Percentiles rank a stretch among this genome's conserved stretches.
These are phyloP conservation scores for Keqinozyma sinolaborantium DNA, from an alignment of 1,139 yeast species.

Conservation along the genomic window DNA sequence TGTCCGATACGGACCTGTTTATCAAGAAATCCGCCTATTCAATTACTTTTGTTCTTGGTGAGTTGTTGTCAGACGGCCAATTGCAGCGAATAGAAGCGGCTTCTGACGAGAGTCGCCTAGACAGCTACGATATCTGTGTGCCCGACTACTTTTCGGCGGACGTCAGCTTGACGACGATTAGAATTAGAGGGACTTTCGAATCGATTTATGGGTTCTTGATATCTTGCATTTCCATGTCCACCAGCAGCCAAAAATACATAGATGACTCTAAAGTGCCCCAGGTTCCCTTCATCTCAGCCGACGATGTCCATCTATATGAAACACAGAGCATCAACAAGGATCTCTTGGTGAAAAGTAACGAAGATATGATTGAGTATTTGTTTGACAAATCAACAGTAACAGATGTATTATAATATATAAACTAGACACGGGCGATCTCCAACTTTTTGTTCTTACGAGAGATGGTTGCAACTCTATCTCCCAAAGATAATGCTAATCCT, in stretches of 20 bases:
- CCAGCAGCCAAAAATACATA: constrained; percentile 6
- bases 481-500: constrained; percentile 91
- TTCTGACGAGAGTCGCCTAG: constrained; percentile 18
- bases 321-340: constrained; percentile 17
- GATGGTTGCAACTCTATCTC: constrained; percentile 86
- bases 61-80: constrained; percentile 8
- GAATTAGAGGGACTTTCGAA: constrained; percentile 8
- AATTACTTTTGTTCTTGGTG: constrained; percentile 9
- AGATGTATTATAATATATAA: constrained; percentile 1
- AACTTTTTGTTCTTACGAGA: constrained; percentile 50
- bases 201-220: constrained; percentile 10
- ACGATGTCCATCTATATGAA: constrained; percentile 24
- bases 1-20: constrained; percentile 14
- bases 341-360: constrained; percentile 10
- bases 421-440: constrained; percentile 18
- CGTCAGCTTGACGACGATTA: constrained; percentile 6
- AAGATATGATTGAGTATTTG: constrained; percentile 11
- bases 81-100: constrained; percentile 9
- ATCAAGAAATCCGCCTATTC: constrained; percentile 33
- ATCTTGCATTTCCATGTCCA: constrained; percentile 8
- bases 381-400: constrained; percentile 10
- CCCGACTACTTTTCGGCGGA: constrained; percentile 6
- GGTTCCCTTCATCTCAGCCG: constrained; percentile 19
- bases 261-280: constrained; percentile 15
- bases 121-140: constrained; percentile 7